Conservation (phyloP, 2,329 filamentous ascomycete species). For the Trichophyton rubrum region DNA sequence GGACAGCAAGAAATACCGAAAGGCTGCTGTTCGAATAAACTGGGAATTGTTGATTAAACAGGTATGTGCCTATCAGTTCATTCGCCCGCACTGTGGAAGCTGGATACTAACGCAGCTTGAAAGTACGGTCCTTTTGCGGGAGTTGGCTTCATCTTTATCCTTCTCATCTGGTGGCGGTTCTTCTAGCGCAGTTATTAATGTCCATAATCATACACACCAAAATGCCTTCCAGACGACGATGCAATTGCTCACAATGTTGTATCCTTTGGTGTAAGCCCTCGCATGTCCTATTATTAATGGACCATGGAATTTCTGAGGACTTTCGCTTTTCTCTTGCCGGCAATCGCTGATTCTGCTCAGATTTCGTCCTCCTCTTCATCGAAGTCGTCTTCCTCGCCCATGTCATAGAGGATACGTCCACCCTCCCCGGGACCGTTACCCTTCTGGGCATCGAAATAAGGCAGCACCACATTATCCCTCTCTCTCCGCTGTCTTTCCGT, state of each 20-base stretch:
- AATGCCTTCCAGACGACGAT: not conserved
- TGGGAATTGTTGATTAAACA: slow-evolving; percentile 95
- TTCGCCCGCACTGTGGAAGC: not conserved
- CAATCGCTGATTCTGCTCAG: slow-evolving; percentile 27
- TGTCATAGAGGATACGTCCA: slow-evolving; percentile 88
- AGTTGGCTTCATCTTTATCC: slow-evolving; percentile 65
- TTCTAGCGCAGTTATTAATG: slow-evolving; percentile 43
- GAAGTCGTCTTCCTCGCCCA: slow-evolving; percentile 93
- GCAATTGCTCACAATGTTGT: not conserved
- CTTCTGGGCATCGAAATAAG: slow-evolving; percentile 93
- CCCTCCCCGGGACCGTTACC: slow-evolving; percentile 61
- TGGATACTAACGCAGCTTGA: slow-evolving; percentile 1
- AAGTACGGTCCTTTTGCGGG: slow-evolving; percentile 80
- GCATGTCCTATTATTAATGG: not conserved
- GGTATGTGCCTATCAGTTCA: slow-evolving; percentile 30
- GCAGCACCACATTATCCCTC: slow-evolving; percentile 77
- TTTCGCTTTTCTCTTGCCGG: not conserved
- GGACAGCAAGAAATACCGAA: slow-evolving; percentile 87
- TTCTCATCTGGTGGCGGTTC: slow-evolving; percentile 89
- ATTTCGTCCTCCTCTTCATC: slow-evolving; percentile 94
- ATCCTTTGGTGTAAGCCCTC: not conserved
- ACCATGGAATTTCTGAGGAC: not conserved
- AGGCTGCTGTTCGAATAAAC: slow-evolving; percentile 88
- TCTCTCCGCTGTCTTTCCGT: slow-evolving; percentile 85
- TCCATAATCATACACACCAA: not conserved